Evolutionary conservation across 352 stramenopile genomes (phyloP).

Genomic region (Phytophthora capsici): DNA sequence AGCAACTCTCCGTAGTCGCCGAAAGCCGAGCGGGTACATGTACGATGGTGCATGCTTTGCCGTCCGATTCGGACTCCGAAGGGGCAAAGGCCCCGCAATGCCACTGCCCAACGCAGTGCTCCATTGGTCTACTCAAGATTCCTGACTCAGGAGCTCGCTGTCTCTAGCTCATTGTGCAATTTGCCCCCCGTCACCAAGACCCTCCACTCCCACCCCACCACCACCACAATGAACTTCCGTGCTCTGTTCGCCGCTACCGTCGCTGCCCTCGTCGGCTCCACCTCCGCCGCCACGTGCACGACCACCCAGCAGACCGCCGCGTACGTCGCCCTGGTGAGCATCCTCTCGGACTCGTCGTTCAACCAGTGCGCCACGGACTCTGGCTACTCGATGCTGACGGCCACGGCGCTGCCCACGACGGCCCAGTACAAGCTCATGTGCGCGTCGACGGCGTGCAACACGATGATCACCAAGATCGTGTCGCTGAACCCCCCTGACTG

Average conservation of each 20-base stretch:
- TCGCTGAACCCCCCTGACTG: conserved; percentile 36
- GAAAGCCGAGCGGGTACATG: conserved; percentile 5
- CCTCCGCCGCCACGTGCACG: conserved; percentile 25
- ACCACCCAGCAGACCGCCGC: conserved; percentile 25
- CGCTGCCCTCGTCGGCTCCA: conserved; percentile 18
- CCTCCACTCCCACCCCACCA: not conserved
- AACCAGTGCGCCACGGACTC: conserved; percentile 30
- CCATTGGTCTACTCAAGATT: not conserved
- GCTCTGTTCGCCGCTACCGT: conserved; percentile 29
- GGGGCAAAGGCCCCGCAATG: not conserved
- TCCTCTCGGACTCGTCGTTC: conserved; percentile 27
- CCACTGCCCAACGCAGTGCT: not conserved
- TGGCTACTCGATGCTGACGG: conserved; percentile 34
- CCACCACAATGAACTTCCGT: conserved; percentile 31
- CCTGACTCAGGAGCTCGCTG: not conserved
- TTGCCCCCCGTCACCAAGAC: conserved; percentile 10
- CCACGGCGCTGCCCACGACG: conserved; percentile 26
- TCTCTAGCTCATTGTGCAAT: conserved; percentile 18
- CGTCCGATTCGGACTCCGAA: too few species aligned
- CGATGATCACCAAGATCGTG: conserved; percentile 31
- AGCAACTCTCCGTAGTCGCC: conserved; percentile 16
- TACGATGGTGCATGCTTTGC: not conserved
- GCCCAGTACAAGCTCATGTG: conserved; percentile 34
- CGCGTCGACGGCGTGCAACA: conserved; percentile 30
- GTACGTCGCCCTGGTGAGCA: conserved; percentile 26